phyloP scores from a whole-genome alignment of 1,139 yeast species.

The Ogataea hybrid region DNA sequence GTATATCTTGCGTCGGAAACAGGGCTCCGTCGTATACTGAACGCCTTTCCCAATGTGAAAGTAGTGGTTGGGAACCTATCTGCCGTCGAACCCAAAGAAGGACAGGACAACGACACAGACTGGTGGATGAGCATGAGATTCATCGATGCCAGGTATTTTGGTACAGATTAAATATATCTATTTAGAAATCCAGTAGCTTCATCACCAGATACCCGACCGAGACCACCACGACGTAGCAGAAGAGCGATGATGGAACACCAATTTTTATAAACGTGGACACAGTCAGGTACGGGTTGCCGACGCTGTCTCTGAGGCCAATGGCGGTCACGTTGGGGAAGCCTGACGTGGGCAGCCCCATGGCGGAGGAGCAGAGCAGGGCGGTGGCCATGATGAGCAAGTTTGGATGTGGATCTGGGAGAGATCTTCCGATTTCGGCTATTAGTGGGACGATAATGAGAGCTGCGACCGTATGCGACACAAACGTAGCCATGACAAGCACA shows the following conservation, averaged over 20 bases:
- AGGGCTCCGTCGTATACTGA: slow-evolving; percentile 71
- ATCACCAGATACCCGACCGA: slow-evolving; percentile 80
- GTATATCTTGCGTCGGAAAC: slow-evolving; percentile 76
- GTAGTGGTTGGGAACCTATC: slow-evolving; percentile 72
- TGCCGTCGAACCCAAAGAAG: slow-evolving; percentile 32
- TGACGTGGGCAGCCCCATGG: slow-evolving; percentile 95
- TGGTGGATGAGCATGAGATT: slow-evolving; percentile 72
- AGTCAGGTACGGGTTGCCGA: slow-evolving; percentile 81
- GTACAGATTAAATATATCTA: slow-evolving; percentile 46
- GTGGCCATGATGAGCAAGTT: slow-evolving; percentile 76
- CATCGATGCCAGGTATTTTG: slow-evolving; percentile 77
- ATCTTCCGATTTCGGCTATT: slow-evolving; percentile 80
- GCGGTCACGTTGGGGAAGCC: slow-evolving; percentile 98
- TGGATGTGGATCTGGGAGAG: slow-evolving; percentile 73
- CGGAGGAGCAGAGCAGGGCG: slow-evolving; percentile 82
- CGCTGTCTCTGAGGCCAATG: slow-evolving; percentile 84
- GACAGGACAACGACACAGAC: slow-evolving; percentile 35
- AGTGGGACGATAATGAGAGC: slow-evolving; percentile 88
- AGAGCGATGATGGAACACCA: slow-evolving; percentile 82
- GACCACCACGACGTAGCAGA: slow-evolving; percentile 66
- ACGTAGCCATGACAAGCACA: slow-evolving; percentile 82
- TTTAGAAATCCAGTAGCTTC: slow-evolving; percentile 35
- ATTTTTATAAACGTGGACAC: slow-evolving; percentile 81
- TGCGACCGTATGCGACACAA: slow-evolving; percentile 94
- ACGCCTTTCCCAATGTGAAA: slow-evolving; percentile 63